These are phyloP conservation scores for Pleurotus tuoliensis DNA, from an alignment of 768 basidiomycete genomes.

Conservation along the genomic window DNA sequence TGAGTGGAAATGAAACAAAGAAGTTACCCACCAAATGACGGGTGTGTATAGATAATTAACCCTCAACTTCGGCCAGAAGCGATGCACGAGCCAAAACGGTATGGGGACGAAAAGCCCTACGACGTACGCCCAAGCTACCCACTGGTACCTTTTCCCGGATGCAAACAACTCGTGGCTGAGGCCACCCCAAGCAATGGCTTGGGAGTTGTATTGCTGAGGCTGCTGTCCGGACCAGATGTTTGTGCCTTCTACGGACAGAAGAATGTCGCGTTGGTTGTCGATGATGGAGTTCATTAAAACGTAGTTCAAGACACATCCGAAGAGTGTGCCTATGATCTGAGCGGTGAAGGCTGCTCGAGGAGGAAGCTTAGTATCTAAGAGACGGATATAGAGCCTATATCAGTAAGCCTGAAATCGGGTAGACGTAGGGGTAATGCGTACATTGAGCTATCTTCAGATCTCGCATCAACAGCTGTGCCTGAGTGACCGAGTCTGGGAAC, in stretches of 20 bases:
- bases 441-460: conserved; percentile 49
- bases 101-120: conserved; percentile 48
- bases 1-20: not conserved
- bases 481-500: conserved; percentile 36
- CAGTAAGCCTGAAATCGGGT: not conserved
- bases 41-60: conserved; percentile 47
- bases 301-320: conserved; percentile 45
- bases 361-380: conserved; percentile 41
- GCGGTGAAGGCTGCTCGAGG: conserved; percentile 48
- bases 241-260: conserved; percentile 54
- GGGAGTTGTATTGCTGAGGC: conserved; percentile 46
- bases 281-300: conserved; percentile 61
- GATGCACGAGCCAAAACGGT: conserved; percentile 48
- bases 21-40: conserved; percentile 32
- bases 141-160: conserved; percentile 41
- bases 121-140: conserved; percentile 44
- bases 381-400: not conserved
- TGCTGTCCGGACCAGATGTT: conserved; percentile 49
- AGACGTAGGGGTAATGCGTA: conserved; percentile 8
- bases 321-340: conserved; percentile 43
- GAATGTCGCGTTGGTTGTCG: conserved; percentile 41
- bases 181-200: conserved; percentile 51
- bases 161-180: conserved; percentile 39
- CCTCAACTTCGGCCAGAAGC: conserved; percentile 39
- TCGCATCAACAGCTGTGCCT: conserved; percentile 37